Percentiles rank a stretch among this genome's conserved stretches.
These are phyloP conservation scores for Albugo laibachii DNA, from an alignment of 352 stramenopile species.

Conservation along the genomic window DNA sequence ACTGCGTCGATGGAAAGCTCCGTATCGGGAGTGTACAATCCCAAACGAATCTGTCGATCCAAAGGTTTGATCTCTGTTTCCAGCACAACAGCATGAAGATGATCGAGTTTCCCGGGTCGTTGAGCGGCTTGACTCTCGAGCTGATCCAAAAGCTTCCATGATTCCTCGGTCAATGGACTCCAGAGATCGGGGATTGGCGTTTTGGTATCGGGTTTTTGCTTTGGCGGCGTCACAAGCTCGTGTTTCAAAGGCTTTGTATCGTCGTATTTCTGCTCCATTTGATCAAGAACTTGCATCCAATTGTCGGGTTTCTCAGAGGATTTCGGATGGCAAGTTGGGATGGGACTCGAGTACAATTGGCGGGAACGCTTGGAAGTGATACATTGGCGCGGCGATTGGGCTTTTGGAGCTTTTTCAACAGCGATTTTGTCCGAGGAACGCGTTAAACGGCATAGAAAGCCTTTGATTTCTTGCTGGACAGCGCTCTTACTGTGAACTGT, in stretches of 20 bases:
- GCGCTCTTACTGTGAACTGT: conserved; percentile 13
- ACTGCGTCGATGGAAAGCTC: conserved; percentile 17
- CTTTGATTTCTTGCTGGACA: conserved; percentile 42
- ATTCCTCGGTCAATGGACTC: conserved; percentile 53
- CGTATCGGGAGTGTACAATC: neutral
- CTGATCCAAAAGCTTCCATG: conserved; percentile 53
- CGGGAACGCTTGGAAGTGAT: no score
- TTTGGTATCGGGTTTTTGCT: neutral
- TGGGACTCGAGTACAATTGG: neutral
- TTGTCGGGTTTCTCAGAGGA: no score
- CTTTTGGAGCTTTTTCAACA: no score
- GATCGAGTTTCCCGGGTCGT: conserved; percentile 1
- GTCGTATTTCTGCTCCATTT: conserved; percentile 1
- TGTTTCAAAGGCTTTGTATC: neutral
- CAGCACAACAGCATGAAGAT: neutral
- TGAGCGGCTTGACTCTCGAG: conserved; percentile 37
- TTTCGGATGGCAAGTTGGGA: no score
- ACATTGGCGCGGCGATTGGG: no score
- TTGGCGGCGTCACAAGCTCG: no score
- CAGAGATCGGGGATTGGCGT: conserved; percentile 23
- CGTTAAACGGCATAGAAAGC: conserved; percentile 35
- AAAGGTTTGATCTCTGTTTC: neutral
- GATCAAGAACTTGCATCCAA: neutral
- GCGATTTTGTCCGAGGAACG: conserved; percentile 8
- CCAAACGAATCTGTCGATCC: neutral